phyloP scores from a whole-genome alignment of 192 early-diverging fungal genomes.

The Mortierella antarctica region DNA sequence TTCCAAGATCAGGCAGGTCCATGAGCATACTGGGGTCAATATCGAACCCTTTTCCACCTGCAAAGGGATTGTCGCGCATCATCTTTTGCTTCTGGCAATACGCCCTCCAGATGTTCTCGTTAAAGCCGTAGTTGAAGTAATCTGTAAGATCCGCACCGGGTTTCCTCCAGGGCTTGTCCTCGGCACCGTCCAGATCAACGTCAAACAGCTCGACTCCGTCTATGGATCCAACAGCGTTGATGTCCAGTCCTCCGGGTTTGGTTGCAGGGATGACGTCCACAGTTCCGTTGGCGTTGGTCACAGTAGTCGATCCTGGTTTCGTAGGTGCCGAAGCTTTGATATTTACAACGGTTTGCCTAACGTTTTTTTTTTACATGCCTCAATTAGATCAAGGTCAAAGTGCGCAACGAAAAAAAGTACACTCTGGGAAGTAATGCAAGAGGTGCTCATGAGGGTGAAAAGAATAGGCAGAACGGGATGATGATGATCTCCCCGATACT shows the following conservation, averaged over 20 bases:
- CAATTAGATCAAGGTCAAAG: background rate
- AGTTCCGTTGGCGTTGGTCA: slow-evolving; percentile 47
- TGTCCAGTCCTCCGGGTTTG: slow-evolving; percentile 62
- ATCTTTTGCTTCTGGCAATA: slow-evolving; percentile 96
- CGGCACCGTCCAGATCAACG: slow-evolving; percentile 89
- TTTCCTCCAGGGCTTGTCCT: slow-evolving; percentile 98
- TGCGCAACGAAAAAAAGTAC: background rate
- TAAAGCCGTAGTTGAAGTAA: slow-evolving; percentile 99
- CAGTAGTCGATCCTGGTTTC: slow-evolving; percentile 47
- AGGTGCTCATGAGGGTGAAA: background rate
- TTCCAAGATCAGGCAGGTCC: slow-evolving; percentile 31
- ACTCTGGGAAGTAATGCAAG: background rate
- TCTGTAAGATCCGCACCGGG: slow-evolving; percentile 96
- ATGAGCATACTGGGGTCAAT: slow-evolving; percentile 35
- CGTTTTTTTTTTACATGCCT: background rate
- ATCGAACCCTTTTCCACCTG: slow-evolving; percentile 58
- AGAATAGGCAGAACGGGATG: too few relatives aligned
- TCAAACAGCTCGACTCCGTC: slow-evolving; percentile 89
- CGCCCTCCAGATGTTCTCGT: slow-evolving; percentile 93
- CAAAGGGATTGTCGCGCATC: slow-evolving; percentile 75
- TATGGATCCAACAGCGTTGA: slow-evolving; percentile 79
- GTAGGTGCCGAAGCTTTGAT: slow-evolving; percentile 56
- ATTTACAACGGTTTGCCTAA: slow-evolving; percentile 56
- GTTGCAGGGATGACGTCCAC: slow-evolving; percentile 54
- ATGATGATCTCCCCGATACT: background rate